Base-by-base conservation (phyloP, 75 land plant genomes). In the Picea glauca region DNA sequence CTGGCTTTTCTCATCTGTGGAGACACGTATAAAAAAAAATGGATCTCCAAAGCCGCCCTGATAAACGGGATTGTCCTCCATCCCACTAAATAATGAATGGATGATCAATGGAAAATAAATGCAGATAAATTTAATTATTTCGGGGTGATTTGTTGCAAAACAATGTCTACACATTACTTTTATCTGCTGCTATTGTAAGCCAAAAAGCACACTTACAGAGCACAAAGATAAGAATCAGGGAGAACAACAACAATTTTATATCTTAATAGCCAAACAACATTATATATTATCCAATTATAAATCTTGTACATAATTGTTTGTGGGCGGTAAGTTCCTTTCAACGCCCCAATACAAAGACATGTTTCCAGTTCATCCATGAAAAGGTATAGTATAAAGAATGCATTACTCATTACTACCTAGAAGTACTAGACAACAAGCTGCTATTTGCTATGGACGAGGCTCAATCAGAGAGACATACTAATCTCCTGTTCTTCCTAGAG, bases 341-440 rank as follows among this genome's bases (percentile, higher is more conserved):
- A 43, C 20, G 23, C 73, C 46, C 76, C 63, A 61, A 61, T 61
- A 57, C 76, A 56, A 30, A 56, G 17, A 56, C 76, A 57, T 70
- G 26, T 31, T 30, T 26, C 59, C 76, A 74, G 46, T 40, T 40
- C 43, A 40, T 4, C 43, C 43, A 40, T 40, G 43, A 40, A 23
- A 50, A 74, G 23, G 30, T 54, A 57, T 40, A 74, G 76, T 74
- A 74, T 74, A 74, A 74, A 57, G 33, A 26, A 74, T 56, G 13
- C 50, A 30, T 46, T 54, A 43, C 7, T 40, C 26, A 74, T 20
- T 57, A 74, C 20, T 3, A 13, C 32, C 21, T 50, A 74, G 31
- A 74, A 26, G 63, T 30, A 74, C 58, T 14, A 54, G 59, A 57
- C 26, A 57, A 74, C 32, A 57, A 50, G 31, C 59, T 23, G 8